These are phyloP conservation scores for Cokeromyces recurvatus DNA, from an alignment of 371 early-diverging fungal species.

Conservation along the genomic window DNA sequence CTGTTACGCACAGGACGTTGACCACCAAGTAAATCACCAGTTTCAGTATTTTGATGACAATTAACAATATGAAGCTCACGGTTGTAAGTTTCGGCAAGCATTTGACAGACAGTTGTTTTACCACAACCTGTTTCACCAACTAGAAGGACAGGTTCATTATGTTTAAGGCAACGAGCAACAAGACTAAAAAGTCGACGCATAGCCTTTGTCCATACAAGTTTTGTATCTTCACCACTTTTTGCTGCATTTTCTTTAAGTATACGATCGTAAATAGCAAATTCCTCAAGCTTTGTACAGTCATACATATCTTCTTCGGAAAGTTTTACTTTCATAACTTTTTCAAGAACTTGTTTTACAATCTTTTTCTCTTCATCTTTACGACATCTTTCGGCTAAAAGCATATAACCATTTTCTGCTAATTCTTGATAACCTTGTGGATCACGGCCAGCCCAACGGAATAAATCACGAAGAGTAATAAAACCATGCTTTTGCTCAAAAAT, in stretches of 20 bases:
- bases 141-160: conserved; percentile 94
- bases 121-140: conserved; percentile 99
- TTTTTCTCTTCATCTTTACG: conserved; percentile 82
- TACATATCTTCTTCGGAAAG: conserved; percentile 66
- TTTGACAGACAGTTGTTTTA: conserved; percentile 98
- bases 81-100: conserved; percentile 67
- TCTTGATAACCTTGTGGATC: conserved; percentile 73
- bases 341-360: conserved; percentile 81
- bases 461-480: conserved; percentile 96
- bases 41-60: conserved; percentile 98
- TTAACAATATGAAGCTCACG: conserved; percentile 86
- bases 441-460: conserved; percentile 98
- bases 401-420: conserved; percentile 90
- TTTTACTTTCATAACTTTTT: conserved; percentile 74
- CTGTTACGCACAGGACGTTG: conserved; percentile 89
- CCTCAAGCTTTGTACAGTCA: conserved; percentile 53
- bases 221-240: conserved; percentile 27
- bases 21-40: conserved; percentile 97
- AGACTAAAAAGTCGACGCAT: conserved; percentile 92
- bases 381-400: conserved; percentile 93
- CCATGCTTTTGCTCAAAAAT: conserved; percentile 93
- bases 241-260: conserved; percentile 22
- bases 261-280: conserved; percentile 44
- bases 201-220: conserved; percentile 92
- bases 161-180: conserved; percentile 75